Evolutionary conservation across 2,329 filamentous ascomycete species (phyloP), one percentile per base, ranked within the genome.

Genomic region (Epichloe sibirici): DNA sequence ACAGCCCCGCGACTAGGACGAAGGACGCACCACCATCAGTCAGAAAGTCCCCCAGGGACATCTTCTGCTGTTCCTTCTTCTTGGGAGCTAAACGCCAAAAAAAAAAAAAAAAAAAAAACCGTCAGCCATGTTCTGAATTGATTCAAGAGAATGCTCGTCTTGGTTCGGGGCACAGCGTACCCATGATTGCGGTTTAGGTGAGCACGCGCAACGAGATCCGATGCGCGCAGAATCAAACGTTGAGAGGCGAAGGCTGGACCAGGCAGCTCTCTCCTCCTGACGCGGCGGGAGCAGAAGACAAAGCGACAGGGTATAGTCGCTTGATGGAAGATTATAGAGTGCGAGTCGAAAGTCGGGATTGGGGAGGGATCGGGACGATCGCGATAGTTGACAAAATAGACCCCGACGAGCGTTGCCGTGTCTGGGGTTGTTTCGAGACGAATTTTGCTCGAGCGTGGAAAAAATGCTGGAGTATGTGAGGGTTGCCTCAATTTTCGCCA

Each of bases 41-140:
- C 78, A 98, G 81, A 81, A 98, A 98, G 74, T 89, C 88, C 78
- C 89, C 88, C 69, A 97, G 84, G 77, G 88, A 89, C 87, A 98
- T 91, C 80, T 94, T 98, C 83, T 95, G 86, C 72, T 82, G 79
- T 74, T 95, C 85, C 77, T 89, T 87, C 77, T 94, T 94, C 71
- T 90, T 88, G 62, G 90, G 91, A 80, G 87, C 90, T 95, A 66
- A 56, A 68, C 51, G 56, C 90, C 95, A 66, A 55, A 7, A 2
- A 25, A 31, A 31, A 31, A 31, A 31, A 31, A 50, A 56, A 56
- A 51, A 49, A 31, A 37, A 25, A 28, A 25, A 25, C 37, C 12
- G 52, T 54, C 45, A 54, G 46, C 28, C 42, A 46, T 48, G 13
- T 28, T 47, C 40, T 35, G 21, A 12, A 31, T 45, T 42, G 17